These are phyloP conservation scores for Lupinus albus DNA, from an alignment of 306 rosid species.

Conservation along the genomic window DNA sequence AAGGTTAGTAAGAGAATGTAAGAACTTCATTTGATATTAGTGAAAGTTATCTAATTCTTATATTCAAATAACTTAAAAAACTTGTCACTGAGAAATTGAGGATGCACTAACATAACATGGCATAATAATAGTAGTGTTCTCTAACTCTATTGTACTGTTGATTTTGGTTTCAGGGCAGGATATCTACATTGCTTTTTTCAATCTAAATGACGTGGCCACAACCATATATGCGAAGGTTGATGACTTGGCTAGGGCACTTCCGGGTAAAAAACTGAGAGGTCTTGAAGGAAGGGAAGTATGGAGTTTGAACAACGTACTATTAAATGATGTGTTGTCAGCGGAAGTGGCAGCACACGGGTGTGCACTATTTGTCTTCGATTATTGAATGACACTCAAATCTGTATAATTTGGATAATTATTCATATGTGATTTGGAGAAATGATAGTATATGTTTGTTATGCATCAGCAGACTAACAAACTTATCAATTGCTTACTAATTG, in stretches of 20 bases:
- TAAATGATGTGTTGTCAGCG: slow-evolving; percentile 25
- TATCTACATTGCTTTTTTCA: slow-evolving; percentile 59
- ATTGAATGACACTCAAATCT: neutral
- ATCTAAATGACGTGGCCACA: slow-evolving; percentile 43
- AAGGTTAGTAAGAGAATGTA: no score
- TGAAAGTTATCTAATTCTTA: no score
- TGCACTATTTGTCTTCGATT: slow-evolving; percentile 48
- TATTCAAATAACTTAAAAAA: no score
- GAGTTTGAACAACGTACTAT: slow-evolving; percentile 37
- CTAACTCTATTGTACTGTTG: neutral
- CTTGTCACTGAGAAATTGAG: no score
- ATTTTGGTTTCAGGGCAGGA: slow-evolving; percentile 40
- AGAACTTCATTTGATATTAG: no score
- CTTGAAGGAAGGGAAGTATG: slow-evolving; percentile 50
- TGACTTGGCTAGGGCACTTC: slow-evolving; percentile 44
- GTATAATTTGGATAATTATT: no score
- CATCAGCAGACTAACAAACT: no score
- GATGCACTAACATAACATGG: no score
- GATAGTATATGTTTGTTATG: no score
- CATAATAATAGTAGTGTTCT: neutral
- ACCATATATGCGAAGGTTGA: slow-evolving; percentile 42
- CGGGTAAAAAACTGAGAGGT: slow-evolving; percentile 32
- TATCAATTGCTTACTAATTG: no score
- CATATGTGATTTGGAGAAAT: no score
- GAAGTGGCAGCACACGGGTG: slow-evolving; percentile 49